Evolutionary conservation across 805 yeast genomes (phyloP), one percentile per base, ranked within the genome.

Genomic region (Candida ponderosae): DNA sequence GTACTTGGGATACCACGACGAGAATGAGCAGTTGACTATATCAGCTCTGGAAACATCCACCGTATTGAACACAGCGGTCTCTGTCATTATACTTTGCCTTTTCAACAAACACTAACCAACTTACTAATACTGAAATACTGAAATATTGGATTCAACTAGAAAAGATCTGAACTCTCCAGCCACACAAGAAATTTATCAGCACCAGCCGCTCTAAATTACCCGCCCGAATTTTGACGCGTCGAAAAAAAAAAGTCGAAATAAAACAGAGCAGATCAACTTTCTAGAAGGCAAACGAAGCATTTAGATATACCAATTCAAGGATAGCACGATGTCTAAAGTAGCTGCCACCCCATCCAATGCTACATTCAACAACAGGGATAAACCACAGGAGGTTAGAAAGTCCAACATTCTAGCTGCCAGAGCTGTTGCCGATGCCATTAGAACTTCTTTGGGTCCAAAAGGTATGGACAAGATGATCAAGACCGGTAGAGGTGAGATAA

Each of bases 391-490:
- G 50, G 80, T 75, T 36, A 69, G 81, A 41, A 70, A 64, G 54
- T 63, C 74, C 30, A 75, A 75, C 50, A 73, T 76, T 38, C 57
- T 73, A 35, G 81, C 81, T 4, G 81, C 81, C 5, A 62, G 79
- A 48, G 86, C 88, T 10, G 86, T 80, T 29, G 86, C 86, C 15
- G 83, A 80, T 52, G 69, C 80, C 37, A 86, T 81, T 32, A 76
- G 75, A 53, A 70, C 88, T 23, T 84, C 98, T 3, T 67, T 93
- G 46, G 99, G 99, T 14, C 99, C 99, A 44, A 90, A 93, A 57
- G 99, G 99, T 45, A 90, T 93, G 97, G 99, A 93, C 62, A 93
- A 93, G 60, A 68, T 93, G 45, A 68, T 93, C 44, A 96, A 87
- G 54, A 80, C 94, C 46, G 84, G 96, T 16, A 72, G 88, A 5